Evolutionary conservation across 2,329 filamentous ascomycete species (phyloP), one percentile per base, ranked within the genome.

Genomic region (Colletotrichum chrysophilum): DNA sequence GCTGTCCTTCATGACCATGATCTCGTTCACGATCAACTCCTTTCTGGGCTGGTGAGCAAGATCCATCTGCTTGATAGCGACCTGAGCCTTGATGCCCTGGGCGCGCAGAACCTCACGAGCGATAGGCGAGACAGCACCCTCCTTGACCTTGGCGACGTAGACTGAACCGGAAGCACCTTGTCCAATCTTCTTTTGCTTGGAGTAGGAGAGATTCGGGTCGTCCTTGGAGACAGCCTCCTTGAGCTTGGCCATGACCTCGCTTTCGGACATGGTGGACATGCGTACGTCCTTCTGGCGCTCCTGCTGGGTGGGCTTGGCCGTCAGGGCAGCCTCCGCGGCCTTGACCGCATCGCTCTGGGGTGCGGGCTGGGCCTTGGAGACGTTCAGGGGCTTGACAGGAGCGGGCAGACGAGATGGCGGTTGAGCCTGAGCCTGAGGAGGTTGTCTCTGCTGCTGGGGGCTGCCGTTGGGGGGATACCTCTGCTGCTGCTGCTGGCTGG

Each of bases 41-140:
- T 99, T 99, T 75, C 97, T 91, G 64, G 97, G 97, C 85, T 99
- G 97, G 83, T 98, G 97, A 66, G 96, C 95, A 71, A 99, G 91
- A 87, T 99, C 97, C 97, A 99, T 99, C 87, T 99, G 97, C 88
- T 99, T 99, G 84, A 99, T 99, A 56, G 97, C 97, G 77, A 99
- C 97, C 83, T 98, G 95, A 66, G 95, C 95, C 78, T 95, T 92
- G 66, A 91, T 89, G 14, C 96, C 96, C 82, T 97, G 94, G 78
- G 93, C 92, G 56, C 94, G 92, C 77, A 98, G 90, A 43, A 98
- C 87, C 67, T 95, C 92, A 76, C 93, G 92, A 26, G 96, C 96
- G 78, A 95, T 91, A 18, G 89, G 85, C n/a, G 96, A 97, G n/a
- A 92, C 90, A 3, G 96, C 95, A 72, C 91, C 93, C 82, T 98